Evolutionary conservation across 495 filamentous ascomycete species (phyloP), one percentile per base, ranked within the genome.

Genomic region (Penicillium waksmanii): DNA sequence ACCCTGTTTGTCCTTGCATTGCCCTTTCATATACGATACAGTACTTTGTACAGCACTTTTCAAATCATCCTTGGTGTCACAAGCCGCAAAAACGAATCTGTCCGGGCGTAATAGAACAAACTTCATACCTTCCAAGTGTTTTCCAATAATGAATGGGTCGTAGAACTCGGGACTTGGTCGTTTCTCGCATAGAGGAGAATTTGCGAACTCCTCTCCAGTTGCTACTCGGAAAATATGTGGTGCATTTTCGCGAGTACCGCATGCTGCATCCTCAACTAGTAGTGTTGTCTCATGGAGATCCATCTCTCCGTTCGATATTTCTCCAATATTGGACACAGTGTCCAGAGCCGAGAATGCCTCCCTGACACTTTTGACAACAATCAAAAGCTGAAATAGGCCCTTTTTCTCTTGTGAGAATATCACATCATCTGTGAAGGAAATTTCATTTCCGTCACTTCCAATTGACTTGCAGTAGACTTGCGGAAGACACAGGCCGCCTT

Each of bases 401-500:
- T 50, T 63, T 31, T 64, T 66, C 1, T 51, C 12, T 25, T 34
- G 9, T 1, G 34, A n/a, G 50, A 69, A 71, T 19, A 71, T 60
- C 10, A 68, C 62, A 55, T 72, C 69, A 36, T 74, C 69, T 1
- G 64, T 71, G 25, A 74, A 69, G 17, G 31, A 34, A 13, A 69
- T 44, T 10, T 50, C 48, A 36, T 8, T 19, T 11, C 15, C 38
- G 18, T 47, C 48, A 10, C 21, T 38, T 7, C 15, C 35, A 13
- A 56, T 6, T 0, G 53, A 17, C 18, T 52, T 62, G 44, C 72
- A 74, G 46, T 72, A 78, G 0, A 72, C 66, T 55, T 77, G 75
- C 3, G 73, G 70, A 19, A 77, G 62, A 34, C 58, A 70, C 3
- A 68, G 38, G 0, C 74, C 73, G 1, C 75, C 75, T 17, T 62